These are phyloP conservation scores for Gymnopus androsaceus DNA, from an alignment of 1,284 basidiomycete genomes.

Conservation along the genomic window DNA sequence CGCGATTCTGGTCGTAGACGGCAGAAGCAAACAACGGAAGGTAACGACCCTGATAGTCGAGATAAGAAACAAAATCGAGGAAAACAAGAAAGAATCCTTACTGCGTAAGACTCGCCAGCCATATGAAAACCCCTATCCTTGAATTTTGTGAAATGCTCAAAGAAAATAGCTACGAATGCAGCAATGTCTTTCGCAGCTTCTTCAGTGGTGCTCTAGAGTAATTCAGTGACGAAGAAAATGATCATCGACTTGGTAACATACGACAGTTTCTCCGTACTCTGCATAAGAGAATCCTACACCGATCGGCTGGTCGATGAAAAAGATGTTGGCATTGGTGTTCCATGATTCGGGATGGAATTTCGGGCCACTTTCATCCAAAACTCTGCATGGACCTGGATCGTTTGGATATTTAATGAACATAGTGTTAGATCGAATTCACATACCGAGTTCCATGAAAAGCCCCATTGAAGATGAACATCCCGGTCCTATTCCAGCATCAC, in stretches of 20 bases:
- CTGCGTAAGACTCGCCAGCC: conserved; percentile 73
- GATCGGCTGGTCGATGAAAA: conserved; percentile 71
- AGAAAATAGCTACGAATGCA: conserved; percentile 71
- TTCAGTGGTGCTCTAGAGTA: conserved; percentile 54
- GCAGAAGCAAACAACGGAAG: conserved; percentile 81
- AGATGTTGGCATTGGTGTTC: conserved; percentile 70
- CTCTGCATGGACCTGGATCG: conserved; percentile 49
- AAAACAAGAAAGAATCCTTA: conserved; percentile 28
- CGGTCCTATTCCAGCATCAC: conserved; percentile 36
- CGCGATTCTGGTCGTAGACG: conserved; percentile 77
- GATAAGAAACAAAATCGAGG: not conserved
- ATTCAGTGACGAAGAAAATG: not conserved
- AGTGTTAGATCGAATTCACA: not conserved
- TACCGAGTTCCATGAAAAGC: conserved; percentile 68
- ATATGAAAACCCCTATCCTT: conserved; percentile 70
- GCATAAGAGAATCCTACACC: conserved; percentile 75
- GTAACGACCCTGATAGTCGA: conserved; percentile 67
- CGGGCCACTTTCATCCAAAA: conserved; percentile 44
- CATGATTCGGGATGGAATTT: conserved; percentile 62
- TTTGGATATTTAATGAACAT: not conserved
- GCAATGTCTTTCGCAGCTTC: conserved; percentile 72
- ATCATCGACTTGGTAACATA: conserved; percentile 29
- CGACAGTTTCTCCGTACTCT: conserved; percentile 66
- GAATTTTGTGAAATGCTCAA: conserved; percentile 70
- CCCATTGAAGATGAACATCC: conserved; percentile 59